Base-by-base conservation (phyloP, 2,329 filamentous ascomycete genomes). In the Ophiocordyceps unilateralis region DNA sequence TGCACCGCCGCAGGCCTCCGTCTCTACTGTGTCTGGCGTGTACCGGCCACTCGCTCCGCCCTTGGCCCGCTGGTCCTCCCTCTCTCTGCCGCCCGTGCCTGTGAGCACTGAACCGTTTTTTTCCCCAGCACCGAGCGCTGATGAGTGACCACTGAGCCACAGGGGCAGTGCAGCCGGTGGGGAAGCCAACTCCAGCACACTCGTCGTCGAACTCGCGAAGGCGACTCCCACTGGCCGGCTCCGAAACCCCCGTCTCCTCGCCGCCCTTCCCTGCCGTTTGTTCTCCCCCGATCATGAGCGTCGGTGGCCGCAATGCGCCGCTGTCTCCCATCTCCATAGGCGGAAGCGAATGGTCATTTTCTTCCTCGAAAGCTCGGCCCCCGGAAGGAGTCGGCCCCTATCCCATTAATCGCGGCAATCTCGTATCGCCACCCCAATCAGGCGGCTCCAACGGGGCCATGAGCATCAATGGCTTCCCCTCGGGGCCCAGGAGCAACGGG, bases 301-400 rank as follows among this genome's bases (percentile, higher is more conserved):
- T 56, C 55, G 71, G 68, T 58, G 73, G 69, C 59, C 75, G 74
- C 65, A 78, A 82, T 74, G 79, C 76, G 65, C 80, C 81, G 58
- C 70, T 88, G 60, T 88, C 85, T 58, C 84, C 85, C 57, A 74
- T 86, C 60, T 91, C 84, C 65, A 67, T 83, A 70, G 80, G 81
- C 60, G 84, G 81, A 60, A 87, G 78, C 68, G 85, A 91, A 60
- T 91, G 82, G 80, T 83, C 82, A 41, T 71, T 80, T 53, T 73
- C 32, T 34, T 34, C 74, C 49, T 41, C 41, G 23, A 78, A 78
- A 56, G 83, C 85, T 60, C 72, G 77, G 49, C 64, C 65, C 48
- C 55, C 70, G 55, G 69, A 66, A 57, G 66, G 73, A 60, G 67
- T 41, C 45, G 43, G 66, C 48, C 61, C 70, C 43, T 73, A 68